These are phyloP conservation scores for Thinopyrum elongatum DNA, from an alignment of 176 grass and related monocot species.

Conservation along the genomic window DNA sequence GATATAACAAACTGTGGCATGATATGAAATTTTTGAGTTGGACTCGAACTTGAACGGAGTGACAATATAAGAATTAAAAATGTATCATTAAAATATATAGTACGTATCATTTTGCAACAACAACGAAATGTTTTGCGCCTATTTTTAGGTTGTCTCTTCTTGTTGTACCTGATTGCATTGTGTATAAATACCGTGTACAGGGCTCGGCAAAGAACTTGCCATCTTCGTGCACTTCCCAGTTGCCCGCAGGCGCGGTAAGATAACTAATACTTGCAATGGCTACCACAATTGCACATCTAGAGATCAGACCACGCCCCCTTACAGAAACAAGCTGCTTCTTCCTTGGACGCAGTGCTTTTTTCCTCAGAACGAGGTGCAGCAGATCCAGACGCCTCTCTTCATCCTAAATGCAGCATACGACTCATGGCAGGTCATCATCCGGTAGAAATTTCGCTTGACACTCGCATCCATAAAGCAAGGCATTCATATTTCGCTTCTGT, in stretches of 20 bases:
- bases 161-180: background rate
- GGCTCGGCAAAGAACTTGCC: constrained; percentile 82
- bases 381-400: constrained; percentile 56
- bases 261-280: background rate
- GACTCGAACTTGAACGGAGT: background rate
- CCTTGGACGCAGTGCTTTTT: constrained; percentile 61
- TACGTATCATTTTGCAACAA: too few species aligned
- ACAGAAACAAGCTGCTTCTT: background rate
- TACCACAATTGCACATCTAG: background rate
- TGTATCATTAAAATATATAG: too few species aligned
- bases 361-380: constrained; percentile 52
- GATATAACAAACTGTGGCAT: background rate
- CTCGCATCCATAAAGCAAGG: background rate
- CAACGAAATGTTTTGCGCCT: background rate
- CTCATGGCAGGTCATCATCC: constrained; percentile 65
- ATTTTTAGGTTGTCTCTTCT: background rate
- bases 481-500: background rate
- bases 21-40: background rate
- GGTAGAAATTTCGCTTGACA: background rate
- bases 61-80: too few species aligned
- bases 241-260: constrained; percentile 64
- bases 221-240: constrained; percentile 58
- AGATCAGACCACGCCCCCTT: background rate
- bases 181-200: constrained; percentile 38
- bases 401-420: constrained; percentile 78